phyloP scores from a whole-genome alignment of 306 rosid genomes.

The Arachis stenosperma region DNA sequence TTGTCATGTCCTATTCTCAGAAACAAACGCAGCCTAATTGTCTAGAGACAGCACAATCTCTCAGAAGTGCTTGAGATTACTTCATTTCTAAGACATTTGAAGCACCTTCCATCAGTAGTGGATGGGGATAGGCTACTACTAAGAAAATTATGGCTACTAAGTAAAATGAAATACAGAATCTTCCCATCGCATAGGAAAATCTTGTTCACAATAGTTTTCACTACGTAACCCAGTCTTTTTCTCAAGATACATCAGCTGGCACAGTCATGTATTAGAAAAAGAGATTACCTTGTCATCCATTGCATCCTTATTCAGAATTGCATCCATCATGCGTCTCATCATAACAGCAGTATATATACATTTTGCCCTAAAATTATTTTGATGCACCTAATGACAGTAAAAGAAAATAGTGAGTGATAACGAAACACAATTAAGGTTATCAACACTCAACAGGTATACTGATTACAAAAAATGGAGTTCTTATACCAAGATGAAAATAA shows the following conservation, averaged over 20 bases:
- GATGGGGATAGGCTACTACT: not conserved
- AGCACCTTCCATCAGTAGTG: not conserved
- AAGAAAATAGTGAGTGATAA: conserved; percentile 29
- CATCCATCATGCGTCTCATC: conserved; percentile 93
- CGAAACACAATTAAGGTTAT: conserved; percentile 26
- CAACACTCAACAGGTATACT: conserved; percentile 23
- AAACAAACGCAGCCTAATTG: not conserved
- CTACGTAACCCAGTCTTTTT: conserved; percentile 9
- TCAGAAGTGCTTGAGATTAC: not conserved
- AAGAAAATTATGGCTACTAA: not conserved
- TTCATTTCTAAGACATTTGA: not conserved
- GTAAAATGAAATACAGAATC: not conserved
- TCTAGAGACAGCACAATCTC: not conserved
- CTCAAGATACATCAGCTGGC: not conserved
- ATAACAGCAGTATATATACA: conserved; percentile 91
- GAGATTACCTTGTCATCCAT: conserved; percentile 91
- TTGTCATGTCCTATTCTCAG: too few relatives aligned
- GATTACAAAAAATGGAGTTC: conserved; percentile 21
- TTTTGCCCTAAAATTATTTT: conserved; percentile 72
- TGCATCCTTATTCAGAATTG: conserved; percentile 84
- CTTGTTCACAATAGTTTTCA: not conserved
- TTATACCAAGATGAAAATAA: conserved; percentile 4
- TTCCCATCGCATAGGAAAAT: not conserved
- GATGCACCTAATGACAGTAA: conserved; percentile 54
- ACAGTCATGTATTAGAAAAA: conserved; percentile 3